Evolutionary conservation across 2,329 filamentous ascomycete genomes (phyloP).

Genomic region (Paracoccidioides lutzii): DNA sequence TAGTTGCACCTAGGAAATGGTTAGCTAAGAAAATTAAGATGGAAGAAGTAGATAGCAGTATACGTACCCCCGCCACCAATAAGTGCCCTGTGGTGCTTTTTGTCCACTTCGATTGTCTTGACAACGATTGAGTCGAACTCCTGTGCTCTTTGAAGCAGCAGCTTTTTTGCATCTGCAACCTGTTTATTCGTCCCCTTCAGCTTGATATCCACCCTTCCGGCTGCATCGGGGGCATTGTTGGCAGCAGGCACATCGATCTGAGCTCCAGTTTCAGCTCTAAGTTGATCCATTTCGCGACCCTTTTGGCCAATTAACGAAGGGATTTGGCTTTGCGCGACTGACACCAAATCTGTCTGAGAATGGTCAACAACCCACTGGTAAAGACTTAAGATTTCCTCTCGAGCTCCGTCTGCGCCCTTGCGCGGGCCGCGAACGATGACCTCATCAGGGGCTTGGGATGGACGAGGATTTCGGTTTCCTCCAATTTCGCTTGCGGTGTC

Average conservation of each 20-base stretch:
- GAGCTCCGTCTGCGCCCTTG: conserved; percentile 81
- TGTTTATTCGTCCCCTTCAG: conserved; percentile 86
- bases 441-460: conserved; percentile 71
- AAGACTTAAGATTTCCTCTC: conserved; percentile 79
- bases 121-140: conserved; percentile 83
- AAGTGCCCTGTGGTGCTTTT: conserved; percentile 79
- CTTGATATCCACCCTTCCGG: conserved; percentile 67
- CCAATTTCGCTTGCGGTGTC: conserved; percentile 56
- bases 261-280: conserved; percentile 72
- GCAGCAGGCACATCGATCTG: conserved; percentile 83
- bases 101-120: conserved; percentile 77
- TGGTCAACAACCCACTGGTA: conserved; percentile 85
- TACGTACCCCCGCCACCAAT: conserved; percentile 77
- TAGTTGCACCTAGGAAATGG: conserved; percentile 53
- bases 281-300: conserved; percentile 78
- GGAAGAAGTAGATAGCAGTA: conserved; percentile 1
- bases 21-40: conserved; percentile 25
- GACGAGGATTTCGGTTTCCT: conserved; percentile 47
- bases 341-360: conserved; percentile 64
- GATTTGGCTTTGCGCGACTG: conserved; percentile 81
- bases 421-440: conserved; percentile 83
- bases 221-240: conserved; percentile 52
- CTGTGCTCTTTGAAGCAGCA: conserved; percentile 72
- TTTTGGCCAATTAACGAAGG: conserved; percentile 88
- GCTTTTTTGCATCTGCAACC: conserved; percentile 82